These are phyloP conservation scores for Aspergillus tamarii DNA, from an alignment of 2,329 filamentous ascomycete species.

Conservation along the genomic window DNA sequence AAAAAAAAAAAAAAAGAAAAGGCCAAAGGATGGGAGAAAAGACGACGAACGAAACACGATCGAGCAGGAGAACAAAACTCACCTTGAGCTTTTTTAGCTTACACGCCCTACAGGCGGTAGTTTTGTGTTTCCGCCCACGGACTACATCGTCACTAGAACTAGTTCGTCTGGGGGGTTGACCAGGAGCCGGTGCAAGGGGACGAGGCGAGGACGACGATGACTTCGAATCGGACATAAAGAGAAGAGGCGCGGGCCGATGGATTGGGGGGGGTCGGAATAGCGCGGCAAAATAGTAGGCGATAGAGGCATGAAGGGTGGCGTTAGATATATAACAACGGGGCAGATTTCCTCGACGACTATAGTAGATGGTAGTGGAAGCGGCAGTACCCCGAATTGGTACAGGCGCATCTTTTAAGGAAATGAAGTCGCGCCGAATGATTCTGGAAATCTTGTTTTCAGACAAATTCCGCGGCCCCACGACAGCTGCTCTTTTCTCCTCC, in stretches of 20 bases:
- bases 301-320: constrained; percentile 1
- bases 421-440: not conserved
- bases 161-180: constrained; percentile 11
- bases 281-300: not conserved
- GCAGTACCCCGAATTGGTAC: not conserved
- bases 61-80: not conserved
- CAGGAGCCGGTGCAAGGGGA: constrained; percentile 20
- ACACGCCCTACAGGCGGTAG: constrained; percentile 27
- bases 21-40: not conserved
- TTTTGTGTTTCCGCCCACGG: constrained; percentile 26
- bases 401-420: not conserved
- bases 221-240: constrained; percentile 25
- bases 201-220: constrained; percentile 17
- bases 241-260: not conserved
- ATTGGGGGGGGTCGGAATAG: not conserved
- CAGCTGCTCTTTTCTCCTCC: not conserved
- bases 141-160: constrained; percentile 16
- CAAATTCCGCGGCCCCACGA: not conserved
- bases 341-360: not conserved
- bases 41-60: not conserved
- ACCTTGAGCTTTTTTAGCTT: constrained; percentile 31
- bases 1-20: not conserved
- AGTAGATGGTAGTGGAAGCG: not conserved
- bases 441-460: not conserved
- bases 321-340: not conserved